A percentile compares a stretch with the other conserved stretches of the same genome.
These are phyloP conservation scores for Candolleomyces eurysporus DNA, from an alignment of 768 basidiomycete species.

Conservation along the genomic window DNA sequence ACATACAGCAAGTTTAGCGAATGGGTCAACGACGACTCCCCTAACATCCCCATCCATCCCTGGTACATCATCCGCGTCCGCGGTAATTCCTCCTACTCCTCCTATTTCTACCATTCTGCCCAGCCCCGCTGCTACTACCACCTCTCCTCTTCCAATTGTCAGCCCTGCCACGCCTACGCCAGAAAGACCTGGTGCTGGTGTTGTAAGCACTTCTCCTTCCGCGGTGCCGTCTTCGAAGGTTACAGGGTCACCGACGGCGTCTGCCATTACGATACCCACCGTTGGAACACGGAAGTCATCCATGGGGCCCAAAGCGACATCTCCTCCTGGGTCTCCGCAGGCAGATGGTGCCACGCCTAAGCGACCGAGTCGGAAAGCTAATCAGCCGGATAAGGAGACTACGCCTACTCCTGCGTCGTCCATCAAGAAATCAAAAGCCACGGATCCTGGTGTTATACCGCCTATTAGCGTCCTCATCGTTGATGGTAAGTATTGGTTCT, in stretches of 20 bases:
- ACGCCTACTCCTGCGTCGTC: conserved; percentile 27
- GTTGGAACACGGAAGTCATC: neutral
- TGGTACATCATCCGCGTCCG: neutral
- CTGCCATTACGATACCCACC: neutral
- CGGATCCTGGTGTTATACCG: conserved; percentile 78
- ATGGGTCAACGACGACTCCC: neutral
- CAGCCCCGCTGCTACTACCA: neutral
- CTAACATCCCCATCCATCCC: neutral
- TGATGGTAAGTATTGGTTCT: conserved; percentile 64
- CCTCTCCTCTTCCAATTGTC: too few relatives aligned
- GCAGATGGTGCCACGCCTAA: neutral
- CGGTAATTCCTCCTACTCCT: neutral
- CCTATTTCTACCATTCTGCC: neutral
- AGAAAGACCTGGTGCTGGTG: neutral
- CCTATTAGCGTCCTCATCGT: conserved; percentile 98
- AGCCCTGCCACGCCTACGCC: neutral
- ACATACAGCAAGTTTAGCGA: neutral
- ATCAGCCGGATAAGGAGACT: conserved; percentile 17
- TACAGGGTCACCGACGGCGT: neutral
- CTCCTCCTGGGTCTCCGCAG: conserved; percentile 4
- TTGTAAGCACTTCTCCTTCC: neutral
- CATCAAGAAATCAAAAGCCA: conserved; percentile 49
- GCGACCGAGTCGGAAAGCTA: conserved; percentile 4
- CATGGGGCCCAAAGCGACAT: neutral
- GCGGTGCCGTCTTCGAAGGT: neutral